Evolutionary conservation across 2,329 filamentous ascomycete genomes (phyloP).

Genomic region (Tolypocladium endophyticum): DNA sequence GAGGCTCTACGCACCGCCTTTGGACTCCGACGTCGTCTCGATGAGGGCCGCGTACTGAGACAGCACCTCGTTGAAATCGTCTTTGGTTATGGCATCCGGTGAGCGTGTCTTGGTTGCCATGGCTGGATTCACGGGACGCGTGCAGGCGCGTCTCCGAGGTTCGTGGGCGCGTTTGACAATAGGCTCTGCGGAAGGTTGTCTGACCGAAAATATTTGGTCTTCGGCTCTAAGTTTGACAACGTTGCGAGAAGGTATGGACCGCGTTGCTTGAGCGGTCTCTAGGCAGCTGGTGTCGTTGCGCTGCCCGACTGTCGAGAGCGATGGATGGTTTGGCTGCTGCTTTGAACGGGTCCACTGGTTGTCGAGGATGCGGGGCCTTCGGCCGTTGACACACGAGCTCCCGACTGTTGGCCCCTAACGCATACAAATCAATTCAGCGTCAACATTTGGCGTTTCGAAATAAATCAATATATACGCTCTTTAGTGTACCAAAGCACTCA

Average conservation of each 20-base stretch:
- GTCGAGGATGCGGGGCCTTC: background rate
- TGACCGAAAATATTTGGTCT: background rate
- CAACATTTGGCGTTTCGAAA: too few relatives aligned
- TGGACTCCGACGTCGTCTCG: conserved; percentile 31
- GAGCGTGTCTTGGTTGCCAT: conserved; percentile 1
- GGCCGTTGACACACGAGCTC: too few relatives aligned
- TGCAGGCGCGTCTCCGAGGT: background rate
- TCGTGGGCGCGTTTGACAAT: background rate
- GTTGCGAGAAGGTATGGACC: background rate
- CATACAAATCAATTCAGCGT: background rate
- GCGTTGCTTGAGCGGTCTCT: background rate
- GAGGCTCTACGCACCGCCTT: conserved; percentile 25
- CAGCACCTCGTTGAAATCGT: conserved; percentile 25
- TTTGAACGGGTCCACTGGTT: background rate
- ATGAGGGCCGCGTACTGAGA: conserved; percentile 29
- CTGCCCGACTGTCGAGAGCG: background rate
- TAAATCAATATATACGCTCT: too few relatives aligned
- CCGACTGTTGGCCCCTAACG: too few relatives aligned
- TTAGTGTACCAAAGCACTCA: background rate
- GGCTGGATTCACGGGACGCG: background rate
- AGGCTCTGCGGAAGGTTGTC: background rate
- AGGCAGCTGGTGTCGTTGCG: background rate
- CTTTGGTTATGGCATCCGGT: conserved; percentile 14
- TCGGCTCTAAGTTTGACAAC: background rate
- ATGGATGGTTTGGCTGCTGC: background rate